phyloP scores from a whole-genome alignment of 176 grass and related monocot genomes.

The Carex scoparia region DNA sequence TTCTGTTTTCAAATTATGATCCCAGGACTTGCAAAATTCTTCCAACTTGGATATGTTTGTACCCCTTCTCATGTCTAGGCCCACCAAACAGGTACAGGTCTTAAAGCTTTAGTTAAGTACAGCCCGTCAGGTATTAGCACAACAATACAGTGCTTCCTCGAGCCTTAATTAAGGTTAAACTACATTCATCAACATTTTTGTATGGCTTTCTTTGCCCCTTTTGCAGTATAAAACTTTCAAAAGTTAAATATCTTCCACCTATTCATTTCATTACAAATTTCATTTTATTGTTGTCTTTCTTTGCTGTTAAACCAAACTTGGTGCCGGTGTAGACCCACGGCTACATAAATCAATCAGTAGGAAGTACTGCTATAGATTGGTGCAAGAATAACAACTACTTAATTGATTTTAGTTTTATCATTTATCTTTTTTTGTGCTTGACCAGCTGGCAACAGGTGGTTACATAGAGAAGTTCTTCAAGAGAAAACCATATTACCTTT shows the following conservation, averaged over 20 bases:
- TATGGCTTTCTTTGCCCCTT: background rate
- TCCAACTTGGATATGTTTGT: background rate
- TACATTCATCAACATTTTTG: background rate
- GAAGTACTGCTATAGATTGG: background rate
- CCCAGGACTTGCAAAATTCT: background rate
- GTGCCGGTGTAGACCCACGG: background rate
- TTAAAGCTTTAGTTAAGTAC: background rate
- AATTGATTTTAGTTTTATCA: background rate
- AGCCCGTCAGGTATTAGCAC: background rate
- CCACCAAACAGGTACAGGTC: background rate
- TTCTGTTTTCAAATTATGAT: background rate
- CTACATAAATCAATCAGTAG: background rate
- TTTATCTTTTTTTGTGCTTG: background rate
- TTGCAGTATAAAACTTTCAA: background rate
- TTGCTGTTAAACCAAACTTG: background rate
- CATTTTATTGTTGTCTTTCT: background rate
- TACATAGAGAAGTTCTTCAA: background rate
- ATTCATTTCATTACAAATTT: background rate
- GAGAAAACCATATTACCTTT: constrained; percentile 39
- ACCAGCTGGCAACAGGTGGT: background rate
- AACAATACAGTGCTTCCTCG: background rate
- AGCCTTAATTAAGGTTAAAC: background rate
- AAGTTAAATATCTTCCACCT: background rate
- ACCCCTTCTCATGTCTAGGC: background rate
- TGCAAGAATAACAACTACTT: background rate